These are phyloP conservation scores for Cenchrus purpureus DNA, from an alignment of 176 grass and related monocot genomes.

Conservation along the genomic window DNA sequence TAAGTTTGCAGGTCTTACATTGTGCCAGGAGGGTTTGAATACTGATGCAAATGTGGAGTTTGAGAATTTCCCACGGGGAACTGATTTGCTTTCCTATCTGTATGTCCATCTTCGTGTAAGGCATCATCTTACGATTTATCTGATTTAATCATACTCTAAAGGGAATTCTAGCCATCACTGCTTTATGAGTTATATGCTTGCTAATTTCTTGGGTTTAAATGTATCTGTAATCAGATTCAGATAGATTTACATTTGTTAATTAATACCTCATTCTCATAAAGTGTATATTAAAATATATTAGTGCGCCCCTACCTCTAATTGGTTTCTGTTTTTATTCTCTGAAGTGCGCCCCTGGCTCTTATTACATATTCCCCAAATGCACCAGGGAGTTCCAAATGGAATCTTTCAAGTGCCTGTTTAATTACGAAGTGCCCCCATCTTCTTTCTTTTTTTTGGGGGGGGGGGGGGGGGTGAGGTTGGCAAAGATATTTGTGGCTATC, in stretches of 20 bases:
- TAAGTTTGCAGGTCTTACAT: slow-evolving; percentile 68
- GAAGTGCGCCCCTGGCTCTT: background rate
- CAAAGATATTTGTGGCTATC: slow-evolving; percentile 1
- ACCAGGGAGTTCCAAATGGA: background rate
- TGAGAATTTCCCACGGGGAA: slow-evolving; percentile 81
- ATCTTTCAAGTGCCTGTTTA: background rate
- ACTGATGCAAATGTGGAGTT: slow-evolving; percentile 75
- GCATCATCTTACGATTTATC: slow-evolving; percentile 46
- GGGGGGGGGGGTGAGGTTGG: background rate
- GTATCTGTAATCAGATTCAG: background rate
- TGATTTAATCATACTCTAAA: slow-evolving; percentile 20
- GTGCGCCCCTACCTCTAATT: no score
- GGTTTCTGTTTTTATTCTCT: background rate
- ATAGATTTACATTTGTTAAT: background rate
- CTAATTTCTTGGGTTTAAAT: slow-evolving; percentile 31
- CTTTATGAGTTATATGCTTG: slow-evolving; percentile 29
- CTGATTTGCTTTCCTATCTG: slow-evolving; percentile 93
- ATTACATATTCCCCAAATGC: slow-evolving; percentile 14
- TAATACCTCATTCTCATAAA: slow-evolving; percentile 12
- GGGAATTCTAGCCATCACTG: background rate
- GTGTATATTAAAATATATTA: background rate
- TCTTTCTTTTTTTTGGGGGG: background rate
- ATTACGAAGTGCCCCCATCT: background rate
- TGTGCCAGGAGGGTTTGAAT: slow-evolving; percentile 81
- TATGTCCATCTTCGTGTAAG: slow-evolving; percentile 97